Percentiles rank a stretch among this genome's conserved stretches.
phyloP scores from a whole-genome alignment of 345 rosid genomes.

The Citrus reticulata region DNA sequence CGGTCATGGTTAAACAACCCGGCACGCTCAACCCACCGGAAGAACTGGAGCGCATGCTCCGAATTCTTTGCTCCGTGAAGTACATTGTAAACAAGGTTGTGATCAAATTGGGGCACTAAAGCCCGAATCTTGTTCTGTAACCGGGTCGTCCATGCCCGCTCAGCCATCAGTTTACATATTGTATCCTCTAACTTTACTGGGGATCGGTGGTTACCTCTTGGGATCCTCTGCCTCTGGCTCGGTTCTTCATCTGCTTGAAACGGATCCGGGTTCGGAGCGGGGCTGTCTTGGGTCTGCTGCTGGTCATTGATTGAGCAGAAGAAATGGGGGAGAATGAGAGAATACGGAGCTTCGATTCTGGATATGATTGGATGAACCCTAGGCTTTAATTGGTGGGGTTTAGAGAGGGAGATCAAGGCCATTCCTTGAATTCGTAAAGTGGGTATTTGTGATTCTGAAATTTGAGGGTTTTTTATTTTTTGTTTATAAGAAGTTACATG shows the following conservation, averaged over 20 bases:
- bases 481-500: background rate
- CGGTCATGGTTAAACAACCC: conserved; percentile 73
- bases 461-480: background rate
- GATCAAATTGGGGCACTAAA: conserved; percentile 74
- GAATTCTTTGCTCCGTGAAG: conserved; percentile 62
- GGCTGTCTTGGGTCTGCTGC: background rate
- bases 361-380: conserved; percentile 27
- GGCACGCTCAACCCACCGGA: conserved; percentile 88
- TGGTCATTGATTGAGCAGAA: conserved; percentile 39
- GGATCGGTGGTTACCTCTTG: conserved; percentile 38
- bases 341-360: conserved; percentile 26
- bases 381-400: conserved; percentile 32
- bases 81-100: conserved; percentile 72
- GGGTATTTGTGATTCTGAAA: background rate
- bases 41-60: conserved; percentile 93
- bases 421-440: conserved; percentile 16
- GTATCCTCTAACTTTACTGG: conserved; percentile 69
- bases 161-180: conserved; percentile 87
- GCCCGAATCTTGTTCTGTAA: conserved; percentile 84
- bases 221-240: conserved; percentile 28
- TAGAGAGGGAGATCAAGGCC: conserved; percentile 44
- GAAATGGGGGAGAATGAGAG: conserved; percentile 28
- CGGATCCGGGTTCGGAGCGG: conserved; percentile 9
- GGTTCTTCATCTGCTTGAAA: conserved; percentile 4
- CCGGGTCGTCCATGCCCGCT: conserved; percentile 83